Evolutionary conservation across 2,329 filamentous ascomycete species (phyloP).

Genomic region (Cordyceps javanica): DNA sequence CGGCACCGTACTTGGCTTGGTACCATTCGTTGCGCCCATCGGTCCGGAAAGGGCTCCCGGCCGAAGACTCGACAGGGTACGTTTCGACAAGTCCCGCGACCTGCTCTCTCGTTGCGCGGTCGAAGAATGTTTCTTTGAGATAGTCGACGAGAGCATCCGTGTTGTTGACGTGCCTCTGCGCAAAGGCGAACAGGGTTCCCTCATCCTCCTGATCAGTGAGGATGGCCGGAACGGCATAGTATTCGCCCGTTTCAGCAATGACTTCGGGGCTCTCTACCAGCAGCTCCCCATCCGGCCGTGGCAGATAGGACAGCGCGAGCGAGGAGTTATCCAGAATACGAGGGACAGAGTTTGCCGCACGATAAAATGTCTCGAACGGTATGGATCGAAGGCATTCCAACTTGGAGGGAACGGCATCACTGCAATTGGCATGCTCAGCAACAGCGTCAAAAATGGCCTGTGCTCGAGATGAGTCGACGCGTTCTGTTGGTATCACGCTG

Average conservation of each 20-base stretch:
- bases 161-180: slow-evolving; percentile 62
- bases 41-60: slow-evolving; percentile 69
- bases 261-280: slow-evolving; percentile 59
- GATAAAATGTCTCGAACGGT: slow-evolving; percentile 42
- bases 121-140: slow-evolving; percentile 54
- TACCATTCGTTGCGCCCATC: slow-evolving; percentile 58
- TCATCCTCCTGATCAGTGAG: slow-evolving; percentile 76
- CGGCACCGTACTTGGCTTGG: slow-evolving; percentile 52
- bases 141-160: slow-evolving; percentile 55
- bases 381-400: slow-evolving; percentile 1
- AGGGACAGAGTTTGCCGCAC: slow-evolving; percentile 65
- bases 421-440: slow-evolving; percentile 46
- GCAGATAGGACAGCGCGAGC: slow-evolving; percentile 66
- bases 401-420: background rate
- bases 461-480: slow-evolving; percentile 49
- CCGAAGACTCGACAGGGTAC: slow-evolving; percentile 48
- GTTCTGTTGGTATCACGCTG: slow-evolving; percentile 41
- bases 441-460: slow-evolving; percentile 51
- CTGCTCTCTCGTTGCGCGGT: slow-evolving; percentile 41
- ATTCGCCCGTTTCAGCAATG: slow-evolving; percentile 43
- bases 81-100: slow-evolving; percentile 52
- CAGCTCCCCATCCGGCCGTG: slow-evolving; percentile 61
- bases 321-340: slow-evolving; percentile 61
- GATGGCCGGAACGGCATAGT: slow-evolving; percentile 44
- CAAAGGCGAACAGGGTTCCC: slow-evolving; percentile 67